Percentiles rank a stretch among this genome's conserved stretches.
These are phyloP conservation scores for Sporisorium scitamineum DNA, from an alignment of 1,284 basidiomycete genomes.

Conservation along the genomic window DNA sequence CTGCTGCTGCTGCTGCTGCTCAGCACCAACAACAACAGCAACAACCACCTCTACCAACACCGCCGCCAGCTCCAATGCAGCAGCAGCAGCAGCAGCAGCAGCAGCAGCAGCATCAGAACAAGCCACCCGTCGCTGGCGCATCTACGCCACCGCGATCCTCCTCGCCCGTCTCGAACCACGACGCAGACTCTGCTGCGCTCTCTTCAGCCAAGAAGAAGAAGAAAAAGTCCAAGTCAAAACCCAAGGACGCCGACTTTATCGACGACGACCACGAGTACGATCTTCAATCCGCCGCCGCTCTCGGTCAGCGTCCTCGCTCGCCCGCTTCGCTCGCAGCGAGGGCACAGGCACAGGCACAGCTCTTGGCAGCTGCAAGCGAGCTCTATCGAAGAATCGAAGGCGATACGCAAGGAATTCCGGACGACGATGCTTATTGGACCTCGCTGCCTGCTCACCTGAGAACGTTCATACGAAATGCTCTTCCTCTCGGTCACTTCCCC, in stretches of 20 bases:
- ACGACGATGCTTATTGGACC: conserved; percentile 75
- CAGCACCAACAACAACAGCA: conserved; percentile 29
- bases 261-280: conserved; percentile 49
- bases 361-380: conserved; percentile 66
- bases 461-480: conserved; percentile 74
- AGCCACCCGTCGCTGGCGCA: conserved; percentile 31
- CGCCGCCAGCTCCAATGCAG: conserved; percentile 30
- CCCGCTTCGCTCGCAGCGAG: conserved; percentile 54
- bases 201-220: conserved; percentile 62
- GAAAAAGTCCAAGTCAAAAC: conserved; percentile 63
- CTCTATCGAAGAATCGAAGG: conserved; percentile 67
- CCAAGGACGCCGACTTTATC: conserved; percentile 46
- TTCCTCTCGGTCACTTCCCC: conserved; percentile 70
- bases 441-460: conserved; percentile 74
- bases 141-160: conserved; percentile 41
- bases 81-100: conserved; percentile 28
- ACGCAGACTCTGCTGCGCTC: conserved; percentile 33
- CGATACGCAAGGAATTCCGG: conserved; percentile 66
- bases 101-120: conserved; percentile 24
- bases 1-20: conserved; percentile 41
- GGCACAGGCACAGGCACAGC: conserved; percentile 66
- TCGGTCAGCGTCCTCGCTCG: conserved; percentile 44
- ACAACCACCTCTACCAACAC: conserved; percentile 10
- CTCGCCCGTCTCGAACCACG: conserved; percentile 38
- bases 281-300: conserved; percentile 40